Percentiles rank a stretch among this genome's conserved stretches.
Evolutionary conservation across 768 basidiomycete species (phyloP).

Genomic region (Suillus brevipes): DNA sequence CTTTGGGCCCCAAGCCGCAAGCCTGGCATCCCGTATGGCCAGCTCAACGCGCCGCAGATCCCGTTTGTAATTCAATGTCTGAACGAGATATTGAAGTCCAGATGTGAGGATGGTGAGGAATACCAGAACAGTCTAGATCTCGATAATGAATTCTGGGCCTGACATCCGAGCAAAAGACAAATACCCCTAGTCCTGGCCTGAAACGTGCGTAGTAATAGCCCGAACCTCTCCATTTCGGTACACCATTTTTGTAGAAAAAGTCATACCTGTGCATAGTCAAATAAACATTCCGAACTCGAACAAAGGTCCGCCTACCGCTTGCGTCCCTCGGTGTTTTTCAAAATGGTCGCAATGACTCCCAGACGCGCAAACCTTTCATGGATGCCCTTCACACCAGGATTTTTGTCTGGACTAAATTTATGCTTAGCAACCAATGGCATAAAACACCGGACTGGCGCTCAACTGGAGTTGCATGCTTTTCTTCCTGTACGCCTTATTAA

Average conservation of each 20-base stretch:
- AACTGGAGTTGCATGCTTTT: constrained; percentile 91
- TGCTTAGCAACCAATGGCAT: constrained; percentile 7
- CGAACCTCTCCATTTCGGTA: constrained; percentile 94
- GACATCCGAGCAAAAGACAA: constrained; percentile 21
- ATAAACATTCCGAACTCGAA: background rate
- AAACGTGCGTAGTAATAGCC: constrained; percentile 97
- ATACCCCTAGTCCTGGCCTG: constrained; percentile 85
- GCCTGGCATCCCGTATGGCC: constrained; percentile 60
- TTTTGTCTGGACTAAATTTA: constrained; percentile 85
- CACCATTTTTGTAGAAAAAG: constrained; percentile 97
- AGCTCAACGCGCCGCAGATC: constrained; percentile 70
- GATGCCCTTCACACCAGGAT: constrained; percentile 75
- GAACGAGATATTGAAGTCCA: constrained; percentile 79
- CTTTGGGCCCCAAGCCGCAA: constrained; percentile 83
- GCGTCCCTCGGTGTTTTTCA: constrained; percentile 73
- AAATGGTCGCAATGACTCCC: constrained; percentile 80
- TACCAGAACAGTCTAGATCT: constrained; percentile 60
- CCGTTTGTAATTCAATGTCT: constrained; percentile 71
- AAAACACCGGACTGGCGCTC: background rate
- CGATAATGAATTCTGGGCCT: constrained; percentile 11
- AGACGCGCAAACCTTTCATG: constrained; percentile 92
- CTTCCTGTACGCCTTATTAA: constrained; percentile 88
- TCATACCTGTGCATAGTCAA: constrained; percentile 59
- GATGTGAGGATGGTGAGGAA: constrained; percentile 81
- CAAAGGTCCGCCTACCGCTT: constrained; percentile 55